Base-by-base conservation (phyloP, 73 alveolate genomes). In the Uronychia setigera region DNA sequence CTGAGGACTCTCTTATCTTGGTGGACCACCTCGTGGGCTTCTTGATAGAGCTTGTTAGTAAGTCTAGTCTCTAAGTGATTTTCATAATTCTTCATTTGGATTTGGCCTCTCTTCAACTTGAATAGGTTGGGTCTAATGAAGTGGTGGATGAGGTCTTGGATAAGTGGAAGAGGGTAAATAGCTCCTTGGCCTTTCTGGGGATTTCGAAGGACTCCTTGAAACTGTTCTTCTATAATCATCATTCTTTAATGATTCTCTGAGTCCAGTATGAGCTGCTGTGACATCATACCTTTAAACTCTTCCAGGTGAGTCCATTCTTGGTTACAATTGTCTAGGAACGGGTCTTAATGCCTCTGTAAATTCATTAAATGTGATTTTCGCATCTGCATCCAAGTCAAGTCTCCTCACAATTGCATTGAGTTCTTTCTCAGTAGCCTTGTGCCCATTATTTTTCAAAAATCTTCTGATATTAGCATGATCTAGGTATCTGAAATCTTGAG, bases 331-430 rank as follows among this genome's bases (percentile, higher is more conserved):
- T 28, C 28, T 76, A 30, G 81, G 81, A 1, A 84, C 81, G 1
- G 93, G 93, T 29, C 34, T 87, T n/a, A 87, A 30, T 26, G 80
- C 84, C 31, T 79, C 84, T 19, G 82, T 77, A 35, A 80, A 87
- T 74, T 87, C 93, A 67, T 81, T 80, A 35, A 87, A 87, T n/a
- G 89, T 60, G 14, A 87, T 27, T 75, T 87, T 87, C 11, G 60
- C 30, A 29, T 60, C 83, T 0, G 84, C 88, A 80, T 86, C 76
- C 32, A 32, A 26, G 30, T 86, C 87, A 13, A 86, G 32, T 30
- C 88, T 79, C 78, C 92, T 80, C 57, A 86, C 30, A n/a, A 86
- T 86, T 1, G 88, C 87, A 29, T 79, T 78, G 14, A 86, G 26
- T 67, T 59, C 83, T 26, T 60, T 79, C 32, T 80, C 76, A 11